Evolutionary conservation across 306 rosid species (phyloP).

Genomic region (Sechiopsis laciniata): DNA sequence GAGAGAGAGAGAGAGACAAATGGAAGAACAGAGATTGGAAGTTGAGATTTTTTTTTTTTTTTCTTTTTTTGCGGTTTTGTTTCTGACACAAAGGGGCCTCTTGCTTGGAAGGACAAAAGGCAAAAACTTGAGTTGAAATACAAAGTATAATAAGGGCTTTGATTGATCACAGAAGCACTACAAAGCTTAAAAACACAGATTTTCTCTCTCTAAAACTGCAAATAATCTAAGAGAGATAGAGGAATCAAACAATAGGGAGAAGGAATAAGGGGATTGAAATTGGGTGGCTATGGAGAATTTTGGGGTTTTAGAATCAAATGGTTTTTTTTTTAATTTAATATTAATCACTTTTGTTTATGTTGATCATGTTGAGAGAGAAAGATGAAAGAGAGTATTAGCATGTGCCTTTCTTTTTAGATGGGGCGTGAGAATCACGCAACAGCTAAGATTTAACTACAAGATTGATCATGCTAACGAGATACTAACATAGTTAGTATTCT

Average conservation of each 20-base stretch:
- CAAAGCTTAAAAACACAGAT: background rate
- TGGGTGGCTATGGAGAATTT: constrained; percentile 31
- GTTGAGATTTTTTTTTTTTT: background rate
- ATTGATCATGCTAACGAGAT: background rate
- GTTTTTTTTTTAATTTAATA: background rate
- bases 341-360: constrained; percentile 20
- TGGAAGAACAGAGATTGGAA: constrained; percentile 8
- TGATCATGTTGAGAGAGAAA: background rate
- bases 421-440: background rate
- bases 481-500: too few species aligned
- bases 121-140: constrained; percentile 4
- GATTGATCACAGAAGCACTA: background rate
- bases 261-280: constrained; percentile 26
- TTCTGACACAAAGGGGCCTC: constrained; percentile 34
- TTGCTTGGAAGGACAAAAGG: constrained; percentile 26
- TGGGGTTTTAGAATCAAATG: constrained; percentile 24
- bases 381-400: background rate
- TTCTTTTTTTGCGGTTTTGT: background rate
- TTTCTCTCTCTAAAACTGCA: constrained; percentile 10
- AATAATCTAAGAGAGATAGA: constrained; percentile 3
- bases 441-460: background rate
- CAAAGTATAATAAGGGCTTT: background rate
- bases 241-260: constrained; percentile 8
- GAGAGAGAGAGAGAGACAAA: constrained; percentile 17
- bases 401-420: background rate